Conservation (phyloP, 805 yeast species). For the Hanseniaspora meyeri region DNA sequence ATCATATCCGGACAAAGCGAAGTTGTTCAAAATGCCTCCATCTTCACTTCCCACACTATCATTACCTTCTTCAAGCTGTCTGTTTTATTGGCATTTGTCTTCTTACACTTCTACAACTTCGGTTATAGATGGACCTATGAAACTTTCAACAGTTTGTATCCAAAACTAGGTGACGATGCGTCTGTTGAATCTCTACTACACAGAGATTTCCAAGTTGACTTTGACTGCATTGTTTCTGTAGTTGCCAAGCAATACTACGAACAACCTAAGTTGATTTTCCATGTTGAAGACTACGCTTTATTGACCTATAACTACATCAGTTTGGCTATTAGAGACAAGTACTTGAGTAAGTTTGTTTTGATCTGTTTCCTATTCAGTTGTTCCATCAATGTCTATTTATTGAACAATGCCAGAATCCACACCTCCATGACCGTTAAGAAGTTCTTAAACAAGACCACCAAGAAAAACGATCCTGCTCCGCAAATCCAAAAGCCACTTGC, state of each 20-base stretch:
- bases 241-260: slow-evolving; percentile 46
- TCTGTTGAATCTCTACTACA: not conserved
- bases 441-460: slow-evolving; percentile 24
- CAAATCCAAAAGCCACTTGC: slow-evolving; percentile 14
- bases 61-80: slow-evolving; percentile 49
- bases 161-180: not conserved
- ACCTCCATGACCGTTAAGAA: slow-evolving; percentile 31
- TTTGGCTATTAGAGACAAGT: slow-evolving; percentile 61
- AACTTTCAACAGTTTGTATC: slow-evolving; percentile 25
- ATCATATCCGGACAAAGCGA: slow-evolving; percentile 37
- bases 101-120: slow-evolving; percentile 53
- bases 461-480: not conserved
- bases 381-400: slow-evolving; percentile 68
- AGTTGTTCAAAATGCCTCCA: slow-evolving; percentile 18
- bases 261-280: slow-evolving; percentile 44
- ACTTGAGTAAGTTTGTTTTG: slow-evolving; percentile 65
- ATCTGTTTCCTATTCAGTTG: slow-evolving; percentile 63
- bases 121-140: slow-evolving; percentile 61
- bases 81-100: slow-evolving; percentile 45
- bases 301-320: slow-evolving; percentile 45
- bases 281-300: slow-evolving; percentile 49
- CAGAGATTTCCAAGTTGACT: slow-evolving; percentile 16
- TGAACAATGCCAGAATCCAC: slow-evolving; percentile 72
- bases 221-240: slow-evolving; percentile 46
- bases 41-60: slow-evolving; percentile 29